Evolutionary conservation across 2,329 filamentous ascomycete species (phyloP).

Genomic region (Cladosporium sp.): DNA sequence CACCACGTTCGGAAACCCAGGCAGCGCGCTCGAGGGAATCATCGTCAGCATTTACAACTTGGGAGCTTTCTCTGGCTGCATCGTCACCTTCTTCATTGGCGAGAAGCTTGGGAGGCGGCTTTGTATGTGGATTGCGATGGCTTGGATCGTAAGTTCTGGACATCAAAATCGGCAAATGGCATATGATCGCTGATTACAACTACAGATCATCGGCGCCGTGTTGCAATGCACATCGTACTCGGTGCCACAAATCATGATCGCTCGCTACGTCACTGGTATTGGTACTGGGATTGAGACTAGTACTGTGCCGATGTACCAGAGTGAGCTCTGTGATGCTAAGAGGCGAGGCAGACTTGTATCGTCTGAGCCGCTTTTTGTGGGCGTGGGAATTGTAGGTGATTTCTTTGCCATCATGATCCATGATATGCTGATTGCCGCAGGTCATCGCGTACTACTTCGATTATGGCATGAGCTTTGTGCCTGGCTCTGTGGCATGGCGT

Average conservation of each 20-base stretch:
- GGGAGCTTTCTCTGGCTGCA: slow-evolving; percentile 34
- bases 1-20: slow-evolving; percentile 37
- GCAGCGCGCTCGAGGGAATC: slow-evolving; percentile 37
- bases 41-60: slow-evolving; percentile 42
- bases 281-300: slow-evolving; percentile 46
- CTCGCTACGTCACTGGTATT: slow-evolving; percentile 45
- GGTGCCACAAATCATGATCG: slow-evolving; percentile 44
- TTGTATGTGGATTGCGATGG: slow-evolving; percentile 42
- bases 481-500: slow-evolving; percentile 44
- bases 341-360: slow-evolving; percentile 32
- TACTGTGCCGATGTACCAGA: slow-evolving; percentile 42
- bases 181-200: not conserved
- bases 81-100: slow-evolving; percentile 35
- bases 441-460: slow-evolving; percentile 34
- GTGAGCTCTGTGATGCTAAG: slow-evolving; percentile 31
- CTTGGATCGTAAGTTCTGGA: slow-evolving; percentile 32
- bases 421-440: not conserved
- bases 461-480: slow-evolving; percentile 36
- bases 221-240: slow-evolving; percentile 44
- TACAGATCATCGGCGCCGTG: slow-evolving; percentile 39
- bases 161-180: not conserved
- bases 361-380: slow-evolving; percentile 33
- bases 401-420: not conserved
- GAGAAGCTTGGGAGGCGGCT: slow-evolving; percentile 34
- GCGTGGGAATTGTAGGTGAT: slow-evolving; percentile 7